A percentile compares a stretch with the other conserved stretches of the same genome.
Evolutionary conservation across 345 rosid genomes (phyloP).

Genomic region (Murraya koenigii): DNA sequence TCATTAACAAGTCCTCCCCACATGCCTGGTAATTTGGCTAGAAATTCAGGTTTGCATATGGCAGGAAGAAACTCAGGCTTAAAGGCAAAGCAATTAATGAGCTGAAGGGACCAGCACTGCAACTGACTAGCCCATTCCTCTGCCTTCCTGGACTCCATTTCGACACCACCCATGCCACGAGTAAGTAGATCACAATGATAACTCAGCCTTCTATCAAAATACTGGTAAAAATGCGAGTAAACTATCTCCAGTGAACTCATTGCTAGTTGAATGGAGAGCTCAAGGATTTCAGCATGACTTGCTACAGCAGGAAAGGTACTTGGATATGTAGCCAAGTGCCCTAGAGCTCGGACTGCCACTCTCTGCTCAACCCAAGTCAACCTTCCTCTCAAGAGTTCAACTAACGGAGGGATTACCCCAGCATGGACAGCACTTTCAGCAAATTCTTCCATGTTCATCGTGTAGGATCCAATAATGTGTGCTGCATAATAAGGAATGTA

Average conservation of each 20-base stretch:
- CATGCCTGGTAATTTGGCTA: slow-evolving; percentile 89
- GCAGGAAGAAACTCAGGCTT: slow-evolving; percentile 94
- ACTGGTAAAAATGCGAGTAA: slow-evolving; percentile 93
- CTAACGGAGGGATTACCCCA: slow-evolving; percentile 81
- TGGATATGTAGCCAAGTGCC: slow-evolving; percentile 92
- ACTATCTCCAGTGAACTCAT: slow-evolving; percentile 96
- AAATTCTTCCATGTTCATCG: slow-evolving; percentile 99
- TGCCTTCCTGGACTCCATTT: slow-evolving; percentile 97
- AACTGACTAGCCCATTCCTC: slow-evolving; percentile 99
- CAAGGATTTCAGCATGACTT: slow-evolving; percentile 82
- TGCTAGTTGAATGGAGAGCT: slow-evolving; percentile 82
- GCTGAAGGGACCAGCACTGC: slow-evolving; percentile 99
- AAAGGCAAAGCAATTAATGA: slow-evolving; percentile 98
- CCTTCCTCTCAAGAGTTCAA: slow-evolving; percentile 91
- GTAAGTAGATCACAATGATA: slow-evolving; percentile 97
- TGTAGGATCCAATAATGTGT: slow-evolving; percentile 96
- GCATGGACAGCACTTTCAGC: slow-evolving; percentile 84
- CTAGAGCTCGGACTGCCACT: slow-evolving; percentile 94
- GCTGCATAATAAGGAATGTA: slow-evolving; percentile 99
- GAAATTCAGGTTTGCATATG: slow-evolving; percentile 86
- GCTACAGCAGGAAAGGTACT: slow-evolving; percentile 82
- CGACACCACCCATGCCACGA: slow-evolving; percentile 99
- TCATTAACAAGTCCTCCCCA: slow-evolving; percentile 99
- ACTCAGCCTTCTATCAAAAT: slow-evolving; percentile 69
- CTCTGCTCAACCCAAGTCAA: slow-evolving; percentile 99